Evolutionary conservation across 352 stramenopile genomes (phyloP).

Genomic region (Peronospora farinosa): DNA sequence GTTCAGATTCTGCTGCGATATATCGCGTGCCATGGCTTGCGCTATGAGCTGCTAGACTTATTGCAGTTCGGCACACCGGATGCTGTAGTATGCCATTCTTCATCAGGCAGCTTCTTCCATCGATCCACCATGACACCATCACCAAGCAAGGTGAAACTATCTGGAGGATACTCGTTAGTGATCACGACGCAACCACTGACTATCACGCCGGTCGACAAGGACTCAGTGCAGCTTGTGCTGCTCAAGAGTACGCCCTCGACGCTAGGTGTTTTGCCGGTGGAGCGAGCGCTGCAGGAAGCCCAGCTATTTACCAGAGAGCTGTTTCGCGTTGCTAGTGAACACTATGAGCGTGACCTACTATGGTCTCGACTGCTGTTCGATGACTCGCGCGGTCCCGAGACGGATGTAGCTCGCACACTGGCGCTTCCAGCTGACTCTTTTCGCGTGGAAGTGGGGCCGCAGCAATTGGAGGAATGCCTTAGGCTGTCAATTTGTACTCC

Average conservation of each 20-base stretch:
- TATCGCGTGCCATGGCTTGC: constrained; percentile 72
- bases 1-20: constrained; percentile 79
- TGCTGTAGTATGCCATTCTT: constrained; percentile 70
- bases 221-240: constrained; percentile 64
- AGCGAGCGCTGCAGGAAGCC: constrained; percentile 65
- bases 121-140: constrained; percentile 24
- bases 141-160: constrained; percentile 21
- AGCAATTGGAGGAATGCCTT: constrained; percentile 83
- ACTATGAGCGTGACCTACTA: constrained; percentile 83
- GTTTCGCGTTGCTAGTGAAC: constrained; percentile 65
- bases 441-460: constrained; percentile 60
- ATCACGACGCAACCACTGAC: constrained; percentile 67
- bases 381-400: constrained; percentile 41
- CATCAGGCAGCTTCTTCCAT: constrained; percentile 75
- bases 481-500: constrained; percentile 74
- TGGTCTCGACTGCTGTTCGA: constrained; percentile 81
- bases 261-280: constrained; percentile 44
- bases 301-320: constrained; percentile 73
- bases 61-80: constrained; percentile 83
- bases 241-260: constrained; percentile 43
- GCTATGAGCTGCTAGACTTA: constrained; percentile 79
- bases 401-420: constrained; percentile 48
- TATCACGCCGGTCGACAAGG: constrained; percentile 45
- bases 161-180: constrained; percentile 60
- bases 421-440: constrained; percentile 56